Base-by-base conservation (phyloP, 208 protist species). In the Histomonas meleagridis region DNA sequence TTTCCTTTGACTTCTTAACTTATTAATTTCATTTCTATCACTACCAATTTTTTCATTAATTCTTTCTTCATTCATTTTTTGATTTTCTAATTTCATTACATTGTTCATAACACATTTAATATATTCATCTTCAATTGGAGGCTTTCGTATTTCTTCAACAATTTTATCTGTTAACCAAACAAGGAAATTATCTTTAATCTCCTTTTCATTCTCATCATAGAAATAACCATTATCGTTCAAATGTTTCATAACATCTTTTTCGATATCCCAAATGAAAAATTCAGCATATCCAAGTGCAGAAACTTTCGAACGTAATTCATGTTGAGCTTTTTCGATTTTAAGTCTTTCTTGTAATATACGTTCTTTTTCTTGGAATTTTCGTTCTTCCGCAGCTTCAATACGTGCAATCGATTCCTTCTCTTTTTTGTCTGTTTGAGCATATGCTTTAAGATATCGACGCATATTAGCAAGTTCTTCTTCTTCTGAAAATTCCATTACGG, bases 281-380 rank as follows among this genome's bases (percentile, higher is more conserved):
- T 86, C 76, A 40, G 76, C 76, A 28, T 46, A 86, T n/a, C 76
- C 76, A 7, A 40, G 40, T 55, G 76, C 76, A 49, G 55, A 46
- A 49, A 86, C 46, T n/a, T 86, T 86, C 4, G 76, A 12, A 5
- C 76, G 23, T 32, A 46, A 14, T 16, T n/a, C 46, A n/a, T 57
- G 7, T 49, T 86, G 76, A 26, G 46, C 76, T 38, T 48, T n/a
- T 86, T 86, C 76, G 46, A 86, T 55, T 16, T 51, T 55, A 4
- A 86, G 26, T 10, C 46, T 51, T 57, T 86, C 35, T 38, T 51
- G 46, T 38, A 86, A 40, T 57, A 86, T 86, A 32, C 26, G 5
- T 55, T 86, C 76, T 57, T 86, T 86, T 38, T 86, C 76, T 28
- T 43, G 40, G 46, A 55, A 86, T 57, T 86, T 86, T 43, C 55